Base-by-base conservation (phyloP, 1,284 basidiomycete genomes). In the Trametes sp. region DNA sequence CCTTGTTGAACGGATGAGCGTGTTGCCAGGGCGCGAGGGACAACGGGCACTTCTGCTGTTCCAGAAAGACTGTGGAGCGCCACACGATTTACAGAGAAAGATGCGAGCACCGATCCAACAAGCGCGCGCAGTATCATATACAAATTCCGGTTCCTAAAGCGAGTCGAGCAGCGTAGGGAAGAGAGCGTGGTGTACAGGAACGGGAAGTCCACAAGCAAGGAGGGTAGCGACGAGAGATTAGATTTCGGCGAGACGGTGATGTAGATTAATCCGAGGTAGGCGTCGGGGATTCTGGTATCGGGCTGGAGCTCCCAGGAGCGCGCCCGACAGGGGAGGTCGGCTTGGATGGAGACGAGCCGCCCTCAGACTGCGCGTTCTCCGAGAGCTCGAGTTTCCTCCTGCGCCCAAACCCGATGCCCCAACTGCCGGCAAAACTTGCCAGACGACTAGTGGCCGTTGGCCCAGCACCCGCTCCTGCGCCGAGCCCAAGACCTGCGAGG, bases 381-480 rank as follows among this genome's bases (percentile, higher is more conserved):
- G 58, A 50, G 11, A 64, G 36, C 45, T 80, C 80, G 6, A 69
- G 57, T 67, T 76, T 80, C 72, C 82, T 86, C 72, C 80, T 82
- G 55, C 84, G 79, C 38, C 85, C 84, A 70, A 90, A 89, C 1
- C 85, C 75, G 55, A 85, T 81, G 0, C 87, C 86, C 86, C 84
- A 89, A 70, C 81, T 89, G 55, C 78, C 88, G 3, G 89, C 88
- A 51, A 92, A 78, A 68, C 78, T 87, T 21, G 87, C 87, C 11
- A 90, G 75, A 8, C 88, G 82, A 44, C 83, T 82, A 21, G 71
- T 69, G 21, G 73, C 74, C 9, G 66, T 72, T 8, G 57, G 63
- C 7, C 66, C 63, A 11, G 66, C 51, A 2, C 56, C 65, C 8
- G 50, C 57, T 3, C 63, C 66, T n/a, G 64, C 57, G 0, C 66